Evolutionary conservation across 2,329 filamentous ascomycete genomes (phyloP), one percentile per base, ranked within the genome.

Genomic region (Aspergillus sclerotialis): DNA sequence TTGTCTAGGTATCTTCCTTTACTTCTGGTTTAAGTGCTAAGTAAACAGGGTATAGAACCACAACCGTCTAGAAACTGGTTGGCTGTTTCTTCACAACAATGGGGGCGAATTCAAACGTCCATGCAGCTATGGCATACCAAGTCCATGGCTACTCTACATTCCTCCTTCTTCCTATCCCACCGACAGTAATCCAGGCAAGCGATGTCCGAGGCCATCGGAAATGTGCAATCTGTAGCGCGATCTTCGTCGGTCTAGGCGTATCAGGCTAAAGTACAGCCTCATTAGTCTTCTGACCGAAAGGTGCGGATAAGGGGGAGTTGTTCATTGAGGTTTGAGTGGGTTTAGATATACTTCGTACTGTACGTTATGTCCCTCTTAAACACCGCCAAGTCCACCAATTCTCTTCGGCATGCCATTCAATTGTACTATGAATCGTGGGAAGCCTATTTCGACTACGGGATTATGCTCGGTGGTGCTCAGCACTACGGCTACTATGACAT

Each of bases 151-250:
- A n/a, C n/a, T n/a, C 12, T 35, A 14, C 16, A n/a, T n/a, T 15
- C 27, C n/a, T 8, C 4, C 3, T 8, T n/a, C n/a, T 5, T 3
- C 16, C 19, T 3, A 9, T 10, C 19, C 21, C n/a, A 13, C 16
- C 28, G 23, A 15, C 17, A 12, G 1, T 12, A 7, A 11, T 7
- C 12, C 30, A 56, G 40, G 46, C 53, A 9, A 60, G 58, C 37
- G 57, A 60, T 32, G 54, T 56, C 31, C 47, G 50, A 9, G 42
- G 43, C 8, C 50, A 56, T 36, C 52, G 46, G 37, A 56, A 51
- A 28, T 42, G 54, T 31, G 49, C 49, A 2, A 33, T 45, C 23
- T 42, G 40, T 24, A 48, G 41, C 21, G 43, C 43, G 7, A 38
- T 46, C 5, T 44, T 48, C 16, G 41, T 48, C 6, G 43, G 41